Conservation (phyloP, 257 asterid genomes). For the Nicotiana noctiflora region DNA sequence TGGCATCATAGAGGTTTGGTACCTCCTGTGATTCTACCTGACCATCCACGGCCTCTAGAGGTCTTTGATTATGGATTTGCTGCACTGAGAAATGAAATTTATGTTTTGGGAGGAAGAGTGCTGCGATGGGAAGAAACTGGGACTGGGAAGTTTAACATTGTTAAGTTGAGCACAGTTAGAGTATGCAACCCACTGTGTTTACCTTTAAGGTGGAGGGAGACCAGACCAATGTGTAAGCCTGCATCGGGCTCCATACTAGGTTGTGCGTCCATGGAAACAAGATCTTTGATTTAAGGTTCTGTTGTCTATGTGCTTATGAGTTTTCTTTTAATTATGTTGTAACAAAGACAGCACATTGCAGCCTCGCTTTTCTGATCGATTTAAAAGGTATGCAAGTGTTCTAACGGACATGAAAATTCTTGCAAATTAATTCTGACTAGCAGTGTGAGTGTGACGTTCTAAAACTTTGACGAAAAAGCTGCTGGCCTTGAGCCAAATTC, state of each 20-base stretch:
- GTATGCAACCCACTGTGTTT: constrained; percentile 2
- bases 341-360: neutral
- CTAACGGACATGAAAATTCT: neutral
- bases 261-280: constrained; percentile 4
- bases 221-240: constrained; percentile 9
- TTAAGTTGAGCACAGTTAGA: constrained; percentile 3
- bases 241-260: constrained; percentile 8
- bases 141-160: constrained; percentile 5
- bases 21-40: constrained; percentile 12
- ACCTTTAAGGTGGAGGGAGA: constrained; percentile 9
- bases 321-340: neutral
- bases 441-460: neutral
- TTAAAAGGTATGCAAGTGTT: neutral
- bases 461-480: neutral
- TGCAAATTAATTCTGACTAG: neutral
- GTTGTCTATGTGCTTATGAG: neutral
- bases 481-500: neutral
- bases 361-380: neutral
- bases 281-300: constrained; percentile 4
- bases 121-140: constrained; percentile 9
- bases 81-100: constrained; percentile 5
- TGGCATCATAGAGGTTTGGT: constrained; percentile 7
- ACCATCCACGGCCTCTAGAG: constrained; percentile 10
- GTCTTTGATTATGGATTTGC: constrained; percentile 12
- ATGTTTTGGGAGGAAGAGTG: constrained; percentile 13